These are phyloP conservation scores for Rhizophagus prolifer DNA, from an alignment of 192 early-diverging fungal genomes.

Conservation along the genomic window DNA sequence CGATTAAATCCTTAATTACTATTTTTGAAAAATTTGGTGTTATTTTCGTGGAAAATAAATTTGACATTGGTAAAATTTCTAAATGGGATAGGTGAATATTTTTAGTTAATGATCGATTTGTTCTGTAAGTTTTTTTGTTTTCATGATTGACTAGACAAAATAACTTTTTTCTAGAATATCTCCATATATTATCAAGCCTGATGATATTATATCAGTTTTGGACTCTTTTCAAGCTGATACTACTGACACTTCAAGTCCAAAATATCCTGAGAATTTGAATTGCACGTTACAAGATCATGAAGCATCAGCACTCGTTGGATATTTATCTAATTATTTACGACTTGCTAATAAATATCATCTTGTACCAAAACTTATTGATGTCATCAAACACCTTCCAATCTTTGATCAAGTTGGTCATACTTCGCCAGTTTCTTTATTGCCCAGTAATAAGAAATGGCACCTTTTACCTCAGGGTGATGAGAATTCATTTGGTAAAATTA, in stretches of 20 bases:
- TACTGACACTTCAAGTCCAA: too few relatives aligned
- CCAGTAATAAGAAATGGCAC: neutral
- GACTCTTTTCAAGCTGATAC: neutral
- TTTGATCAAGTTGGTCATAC: neutral
- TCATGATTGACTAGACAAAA: too few relatives aligned
- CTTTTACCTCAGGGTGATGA: neutral
- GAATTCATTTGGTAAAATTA: neutral
- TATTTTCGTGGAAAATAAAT: neutral
- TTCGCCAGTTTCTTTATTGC: neutral
- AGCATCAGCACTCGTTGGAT: neutral
- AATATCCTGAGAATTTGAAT: neutral
- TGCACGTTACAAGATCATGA: neutral
- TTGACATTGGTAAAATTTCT: neutral
- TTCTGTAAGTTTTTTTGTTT: too few relatives aligned
- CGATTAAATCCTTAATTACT: neutral
- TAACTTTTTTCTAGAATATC: neutral
- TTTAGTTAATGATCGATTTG: too few relatives aligned
- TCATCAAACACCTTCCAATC: neutral
- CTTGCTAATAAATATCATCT: neutral
- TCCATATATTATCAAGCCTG: neutral
- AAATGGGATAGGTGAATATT: neutral
- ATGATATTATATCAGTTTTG: constrained; percentile 1
- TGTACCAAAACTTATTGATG: neutral
- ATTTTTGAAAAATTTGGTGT: neutral
- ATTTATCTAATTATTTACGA: neutral